A percentile compares a stretch with the other conserved stretches of the same genome.
These are phyloP conservation scores for Podospora comata DNA, from an alignment of 495 filamentous ascomycete genomes.

Conservation along the genomic window DNA sequence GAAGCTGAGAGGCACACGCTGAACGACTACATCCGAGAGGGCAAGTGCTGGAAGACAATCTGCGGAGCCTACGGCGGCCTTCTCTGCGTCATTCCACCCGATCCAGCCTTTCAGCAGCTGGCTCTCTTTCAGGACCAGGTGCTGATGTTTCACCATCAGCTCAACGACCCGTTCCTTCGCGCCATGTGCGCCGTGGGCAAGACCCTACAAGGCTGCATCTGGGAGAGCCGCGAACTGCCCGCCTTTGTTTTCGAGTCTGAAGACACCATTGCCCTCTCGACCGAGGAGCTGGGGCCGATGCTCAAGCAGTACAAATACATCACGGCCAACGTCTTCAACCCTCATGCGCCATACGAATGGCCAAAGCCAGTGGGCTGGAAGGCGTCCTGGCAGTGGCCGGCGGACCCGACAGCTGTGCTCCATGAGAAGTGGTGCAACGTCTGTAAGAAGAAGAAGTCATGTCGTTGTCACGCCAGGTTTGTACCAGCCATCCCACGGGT, in stretches of 20 bases:
- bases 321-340: slow-evolving; percentile 21
- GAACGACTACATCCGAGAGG: slow-evolving; percentile 31
- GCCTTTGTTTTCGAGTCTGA: slow-evolving; percentile 31
- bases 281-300: slow-evolving; percentile 21
- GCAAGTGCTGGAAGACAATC: slow-evolving; percentile 33
- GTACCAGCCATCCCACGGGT: slow-evolving; percentile 25
- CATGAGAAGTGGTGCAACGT: slow-evolving; percentile 9
- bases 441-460: slow-evolving; percentile 22
- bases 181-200: slow-evolving; percentile 26
- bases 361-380: slow-evolving; percentile 23
- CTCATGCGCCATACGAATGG: slow-evolving; percentile 15
- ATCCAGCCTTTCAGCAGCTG: slow-evolving; percentile 20
- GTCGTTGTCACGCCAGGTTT: slow-evolving; percentile 19
- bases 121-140: slow-evolving; percentile 27
- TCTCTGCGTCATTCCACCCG: slow-evolving; percentile 25
- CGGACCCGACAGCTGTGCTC: slow-evolving; percentile 22
- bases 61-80: slow-evolving; percentile 27
- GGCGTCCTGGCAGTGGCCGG: slow-evolving; percentile 22
- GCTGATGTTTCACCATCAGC: slow-evolving; percentile 20
- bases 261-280: slow-evolving; percentile 16
- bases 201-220: slow-evolving; percentile 23
- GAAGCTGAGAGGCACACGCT: slow-evolving; percentile 19
- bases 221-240: slow-evolving; percentile 24
- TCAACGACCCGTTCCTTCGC: slow-evolving; percentile 21
- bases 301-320: slow-evolving; percentile 22